These are phyloP conservation scores for Carex pumila DNA, from an alignment of 176 grass and related monocot species.

Conservation along the genomic window DNA sequence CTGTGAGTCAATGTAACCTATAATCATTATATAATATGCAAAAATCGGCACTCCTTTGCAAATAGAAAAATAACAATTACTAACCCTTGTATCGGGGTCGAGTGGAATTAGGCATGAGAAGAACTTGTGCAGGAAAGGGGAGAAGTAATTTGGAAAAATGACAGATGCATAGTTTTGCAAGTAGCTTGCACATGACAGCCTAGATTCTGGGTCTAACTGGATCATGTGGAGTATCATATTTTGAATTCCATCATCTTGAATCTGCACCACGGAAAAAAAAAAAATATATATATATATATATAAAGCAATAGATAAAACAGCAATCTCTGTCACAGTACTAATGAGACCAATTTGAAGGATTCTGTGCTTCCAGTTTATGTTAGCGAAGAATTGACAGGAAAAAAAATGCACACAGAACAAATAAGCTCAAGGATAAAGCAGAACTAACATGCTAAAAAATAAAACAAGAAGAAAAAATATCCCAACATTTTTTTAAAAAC, in stretches of 20 bases:
- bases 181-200: slow-evolving; percentile 74
- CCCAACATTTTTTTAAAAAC: slow-evolving; percentile 7
- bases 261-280: slow-evolving; percentile 47
- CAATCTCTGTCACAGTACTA: not conserved
- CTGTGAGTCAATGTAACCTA: slow-evolving; percentile 64
- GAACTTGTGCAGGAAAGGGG: slow-evolving; percentile 86
- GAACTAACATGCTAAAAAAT: not conserved
- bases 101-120: slow-evolving; percentile 89
- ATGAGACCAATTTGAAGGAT: not conserved
- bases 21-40: slow-evolving; percentile 2
- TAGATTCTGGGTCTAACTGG: slow-evolving; percentile 82
- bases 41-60: not conserved
- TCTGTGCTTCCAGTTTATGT: not conserved
- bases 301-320: slow-evolving; percentile 2
- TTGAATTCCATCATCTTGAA: slow-evolving; percentile 86
- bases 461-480: not conserved
- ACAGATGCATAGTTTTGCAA: slow-evolving; percentile 76
- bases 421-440: not conserved
- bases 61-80: slow-evolving; percentile 18
- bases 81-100: slow-evolving; percentile 86
- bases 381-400: not conserved
- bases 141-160: slow-evolving; percentile 91
- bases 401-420: not conserved
- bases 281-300: not conserved
- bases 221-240: slow-evolving; percentile 99